phyloP scores from a whole-genome alignment of 768 basidiomycete species.

The Boletellus sp. region DNA sequence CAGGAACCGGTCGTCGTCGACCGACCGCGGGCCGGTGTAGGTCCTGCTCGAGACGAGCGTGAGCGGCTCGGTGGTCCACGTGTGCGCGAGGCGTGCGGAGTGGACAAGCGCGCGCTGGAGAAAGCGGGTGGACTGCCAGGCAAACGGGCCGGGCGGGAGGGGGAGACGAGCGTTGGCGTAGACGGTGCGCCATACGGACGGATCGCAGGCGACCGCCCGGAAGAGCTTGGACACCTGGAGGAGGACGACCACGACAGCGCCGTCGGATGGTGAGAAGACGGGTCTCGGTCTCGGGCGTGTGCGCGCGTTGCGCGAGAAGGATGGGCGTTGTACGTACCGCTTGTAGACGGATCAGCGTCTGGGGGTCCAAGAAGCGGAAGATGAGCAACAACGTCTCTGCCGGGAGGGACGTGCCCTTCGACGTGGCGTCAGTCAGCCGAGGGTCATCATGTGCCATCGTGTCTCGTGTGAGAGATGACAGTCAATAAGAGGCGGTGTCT shows the following conservation, averaged over 20 bases:
- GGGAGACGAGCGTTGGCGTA: constrained; percentile 9
- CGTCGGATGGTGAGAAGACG: too few relatives aligned
- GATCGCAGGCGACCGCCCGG: constrained; percentile 7
- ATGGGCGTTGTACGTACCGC: constrained; percentile 13
- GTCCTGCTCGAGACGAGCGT: constrained; percentile 2
- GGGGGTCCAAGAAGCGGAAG: constrained; percentile 1
- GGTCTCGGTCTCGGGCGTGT: too few relatives aligned
- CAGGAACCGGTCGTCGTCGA: constrained; percentile 5
- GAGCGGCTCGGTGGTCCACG: constrained; percentile 14
- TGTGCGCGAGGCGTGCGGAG: constrained; percentile 12
- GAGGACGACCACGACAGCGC: too few relatives aligned
- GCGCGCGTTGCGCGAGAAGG: too few relatives aligned
- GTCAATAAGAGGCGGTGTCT: background rate
- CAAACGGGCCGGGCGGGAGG: constrained; percentile 19
- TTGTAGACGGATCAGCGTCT: constrained; percentile 14
- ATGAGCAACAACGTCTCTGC: constrained; percentile 16
- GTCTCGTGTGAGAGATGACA: background rate
- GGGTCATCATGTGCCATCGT: constrained; percentile 10
- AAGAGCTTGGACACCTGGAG: constrained; percentile 17
- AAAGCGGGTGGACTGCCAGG: constrained; percentile 17
- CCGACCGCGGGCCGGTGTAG: constrained; percentile 6
- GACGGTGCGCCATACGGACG: constrained; percentile 10
- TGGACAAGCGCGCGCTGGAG: constrained; percentile 17
- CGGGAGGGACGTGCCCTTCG: constrained; percentile 5
- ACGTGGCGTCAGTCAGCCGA: background rate